Evolutionary conservation across 1,284 basidiomycete genomes (phyloP), one percentile per base, ranked within the genome.

Genomic region (Mycosarcoma mackinlayi): DNA sequence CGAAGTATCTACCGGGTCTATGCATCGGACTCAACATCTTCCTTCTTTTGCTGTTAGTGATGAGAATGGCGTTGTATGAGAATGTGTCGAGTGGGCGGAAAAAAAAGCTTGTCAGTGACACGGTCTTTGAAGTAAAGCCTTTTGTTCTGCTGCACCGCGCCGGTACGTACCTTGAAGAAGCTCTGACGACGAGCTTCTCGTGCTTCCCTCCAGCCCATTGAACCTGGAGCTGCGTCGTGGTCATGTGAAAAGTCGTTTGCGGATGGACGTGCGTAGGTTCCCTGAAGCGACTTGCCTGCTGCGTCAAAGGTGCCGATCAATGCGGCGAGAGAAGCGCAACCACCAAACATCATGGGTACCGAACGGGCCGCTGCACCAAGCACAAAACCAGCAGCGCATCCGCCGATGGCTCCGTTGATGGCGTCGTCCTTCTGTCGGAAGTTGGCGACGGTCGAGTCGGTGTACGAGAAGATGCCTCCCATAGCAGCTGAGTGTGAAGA

Each of bases 351-450:
- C 79, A 91, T 85, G 13, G 94, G 94, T 67, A 96, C 78, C 23
- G 93, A 96, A 70, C 91, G 81, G 92, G 92, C 86, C 85, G 89
- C 87, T 63, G 94, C 86, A 62, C 94, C 94, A 39, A 92, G 91
- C 66, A 96, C 85, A 83, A 96, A 92, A 46, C 94, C 94, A 54
- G 93, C 93, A 47, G 93, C 94, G 84, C 94, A 96, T 56, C 91
- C 94, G 67, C 92, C 94, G 50, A 88, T 88, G 46, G 91, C 91
- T 54, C 91, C 90, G 81, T 94, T 97, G 76, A 92, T 81, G 31
- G 90, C 86, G 81, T 96, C 94, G 72, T 93, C 87, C 75, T 88
- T 91, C 84, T 89, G 86, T 55, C 94, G 88, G 65, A 88, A 84
- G 84, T 97, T 97, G 61, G 92, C 91, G 18, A 92, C 88, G 30